phyloP scores from a whole-genome alignment of 148 eudicot species.

The Persicaria tinctoria region DNA sequence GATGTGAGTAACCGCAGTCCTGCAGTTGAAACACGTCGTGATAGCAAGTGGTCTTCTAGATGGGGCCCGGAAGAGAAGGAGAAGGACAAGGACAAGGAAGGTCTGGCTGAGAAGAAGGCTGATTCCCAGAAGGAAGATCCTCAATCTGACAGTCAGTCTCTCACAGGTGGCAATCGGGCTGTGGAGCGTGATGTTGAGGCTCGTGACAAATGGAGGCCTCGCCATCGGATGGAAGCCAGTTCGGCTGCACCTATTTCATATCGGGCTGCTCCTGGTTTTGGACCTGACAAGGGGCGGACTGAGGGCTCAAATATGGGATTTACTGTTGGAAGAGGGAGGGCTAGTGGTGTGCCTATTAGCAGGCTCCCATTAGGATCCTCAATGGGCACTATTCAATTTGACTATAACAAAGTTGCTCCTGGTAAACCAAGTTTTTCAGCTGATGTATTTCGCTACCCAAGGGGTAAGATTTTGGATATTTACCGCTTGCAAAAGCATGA shows the following conservation, averaged over 20 bases:
- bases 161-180: slow-evolving; percentile 39
- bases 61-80: slow-evolving; percentile 99
- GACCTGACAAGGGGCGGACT: slow-evolving; percentile 57
- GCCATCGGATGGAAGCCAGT: slow-evolving; percentile 75
- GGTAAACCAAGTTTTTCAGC: slow-evolving; percentile 39
- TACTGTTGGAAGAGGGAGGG: slow-evolving; percentile 79
- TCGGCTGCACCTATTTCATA: slow-evolving; percentile 51
- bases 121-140: slow-evolving; percentile 74
- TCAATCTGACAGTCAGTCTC: slow-evolving; percentile 44
- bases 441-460: slow-evolving; percentile 58
- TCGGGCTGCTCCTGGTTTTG: slow-evolving; percentile 96
- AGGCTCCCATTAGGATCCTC: slow-evolving; percentile 47
- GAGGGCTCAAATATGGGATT: slow-evolving; percentile 71
- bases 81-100: slow-evolving; percentile 57
- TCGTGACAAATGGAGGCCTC: slow-evolving; percentile 99
- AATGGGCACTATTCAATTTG: slow-evolving; percentile 33
- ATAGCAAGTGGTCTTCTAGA: slow-evolving; percentile 89
- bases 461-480: slow-evolving; percentile 89
- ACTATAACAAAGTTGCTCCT: slow-evolving; percentile 38
- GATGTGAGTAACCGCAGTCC: slow-evolving; percentile 57
- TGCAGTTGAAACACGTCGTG: slow-evolving; percentile 61
- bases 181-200: slow-evolving; percentile 65
- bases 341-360: slow-evolving; percentile 28
- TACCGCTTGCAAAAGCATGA: slow-evolving; percentile 61
- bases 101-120: slow-evolving; percentile 51